Evolutionary conservation across 1,284 basidiomycete species (phyloP).

Genomic region (Flammula alnicola): DNA sequence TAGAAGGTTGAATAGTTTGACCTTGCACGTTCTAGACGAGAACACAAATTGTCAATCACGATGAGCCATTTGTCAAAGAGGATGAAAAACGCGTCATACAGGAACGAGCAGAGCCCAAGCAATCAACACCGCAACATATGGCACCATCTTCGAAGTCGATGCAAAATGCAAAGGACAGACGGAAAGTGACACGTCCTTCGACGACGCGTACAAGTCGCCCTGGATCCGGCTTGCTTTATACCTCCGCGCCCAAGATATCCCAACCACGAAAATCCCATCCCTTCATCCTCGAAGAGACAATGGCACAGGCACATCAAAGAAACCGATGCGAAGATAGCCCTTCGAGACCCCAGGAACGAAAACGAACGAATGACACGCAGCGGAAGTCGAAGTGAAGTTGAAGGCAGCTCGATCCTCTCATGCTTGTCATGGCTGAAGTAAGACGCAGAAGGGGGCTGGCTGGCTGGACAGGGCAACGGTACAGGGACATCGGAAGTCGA

Average conservation of each 20-base stretch:
- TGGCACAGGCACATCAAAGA: conserved; percentile 12
- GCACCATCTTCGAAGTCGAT: conserved; percentile 13
- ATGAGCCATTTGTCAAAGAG: neutral
- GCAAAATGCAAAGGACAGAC: conserved; percentile 2
- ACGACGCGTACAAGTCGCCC: conserved; percentile 10
- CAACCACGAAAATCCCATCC: conserved; percentile 7
- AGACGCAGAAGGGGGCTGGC: neutral
- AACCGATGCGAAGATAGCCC: conserved; percentile 16
- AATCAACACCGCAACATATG: conserved; percentile 5
- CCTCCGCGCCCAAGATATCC: neutral
- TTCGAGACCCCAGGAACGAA: conserved; percentile 23
- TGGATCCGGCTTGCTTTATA: conserved; percentile 17
- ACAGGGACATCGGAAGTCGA: conserved; percentile 13
- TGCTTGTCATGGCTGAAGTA: conserved; percentile 15
- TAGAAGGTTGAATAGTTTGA: conserved; percentile 22
- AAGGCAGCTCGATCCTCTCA: conserved; percentile 13
- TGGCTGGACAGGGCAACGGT: no score
- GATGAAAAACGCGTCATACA: conserved; percentile 20
- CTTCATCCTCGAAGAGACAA: neutral
- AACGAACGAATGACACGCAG: no score
- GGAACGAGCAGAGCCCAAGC: conserved; percentile 10
- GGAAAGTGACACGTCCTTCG: conserved; percentile 19
- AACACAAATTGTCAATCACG: neutral
- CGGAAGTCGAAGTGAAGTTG: no score
- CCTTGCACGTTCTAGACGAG: conserved; percentile 12